Base-by-base conservation (phyloP, 805 yeast species). In the Ogataea corticis region DNA sequence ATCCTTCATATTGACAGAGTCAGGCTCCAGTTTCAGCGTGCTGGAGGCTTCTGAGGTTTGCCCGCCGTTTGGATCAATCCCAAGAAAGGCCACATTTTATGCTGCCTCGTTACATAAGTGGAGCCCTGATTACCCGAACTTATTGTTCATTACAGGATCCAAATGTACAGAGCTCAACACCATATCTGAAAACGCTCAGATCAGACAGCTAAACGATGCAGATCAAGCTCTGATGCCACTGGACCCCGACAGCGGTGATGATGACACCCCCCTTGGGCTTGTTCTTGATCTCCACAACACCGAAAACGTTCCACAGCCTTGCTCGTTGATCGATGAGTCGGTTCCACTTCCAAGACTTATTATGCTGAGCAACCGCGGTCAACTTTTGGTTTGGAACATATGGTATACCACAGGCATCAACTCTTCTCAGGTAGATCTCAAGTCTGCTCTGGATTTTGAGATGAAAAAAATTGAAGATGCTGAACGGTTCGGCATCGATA, bases 211-310 rank as follows among this genome's bases (percentile, higher is more conserved):
- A 3, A 85, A 85, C 54, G 97, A 90, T 57, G 70, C 82, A 3
- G 80, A 79, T 55, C 73, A 86, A 40, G 96, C 96, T 0, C 75
- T 80, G 19, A 68, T 88, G 50, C 96, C 96, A 1, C 69, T 87
- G 54, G 79, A 79, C 57, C 83, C 79, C 7, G 82, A 72, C 2
- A 69, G 83, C 0, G 83, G 77, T 37, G 83, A 76, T 41, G 96
- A 88, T 55, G 76, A 85, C 12, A 75, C 85, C 7, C 82, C 92
- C 0, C 68, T 86, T 17, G 96, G 96, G 4, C 52, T 86, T 10
- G 80, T 79, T 0, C 38, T 87, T 5, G 96, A 88, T 59, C 55
- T 82, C 12, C 67, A 74, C 10, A 67, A 79, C 2, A 61, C 63
- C 0, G 71, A 69, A 1, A 55, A 55, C 1, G 77, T 83, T 2